These are phyloP conservation scores for Gaeumannomyces sp. DNA, from an alignment of 2,329 filamentous ascomycete species.

Conservation along the genomic window DNA sequence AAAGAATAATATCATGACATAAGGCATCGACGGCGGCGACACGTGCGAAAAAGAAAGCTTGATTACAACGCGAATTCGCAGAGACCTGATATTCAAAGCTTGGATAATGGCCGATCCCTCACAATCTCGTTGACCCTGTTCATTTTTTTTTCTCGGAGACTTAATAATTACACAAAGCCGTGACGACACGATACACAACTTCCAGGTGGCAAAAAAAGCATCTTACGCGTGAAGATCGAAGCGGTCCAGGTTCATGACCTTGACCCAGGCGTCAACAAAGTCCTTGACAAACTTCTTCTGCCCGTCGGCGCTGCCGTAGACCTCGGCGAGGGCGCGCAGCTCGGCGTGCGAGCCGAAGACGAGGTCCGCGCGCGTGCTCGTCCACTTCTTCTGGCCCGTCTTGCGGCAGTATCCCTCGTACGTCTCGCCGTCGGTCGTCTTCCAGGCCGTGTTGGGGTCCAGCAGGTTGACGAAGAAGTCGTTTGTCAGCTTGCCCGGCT, in stretches of 20 bases:
- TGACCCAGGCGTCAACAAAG: slow-evolving; percentile 65
- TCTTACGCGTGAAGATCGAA: slow-evolving; percentile 43
- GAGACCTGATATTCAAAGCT: too few species aligned
- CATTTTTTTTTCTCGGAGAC: too few species aligned
- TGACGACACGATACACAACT: too few species aligned
- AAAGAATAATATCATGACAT: too few species aligned
- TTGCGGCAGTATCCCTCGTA: slow-evolving; percentile 63
- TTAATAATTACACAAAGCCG: too few species aligned
- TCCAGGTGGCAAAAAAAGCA: neutral
- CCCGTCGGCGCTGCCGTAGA: slow-evolving; percentile 57
- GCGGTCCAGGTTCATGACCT: slow-evolving; percentile 68
- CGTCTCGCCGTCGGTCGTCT: slow-evolving; percentile 44
- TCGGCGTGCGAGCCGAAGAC: slow-evolving; percentile 67
- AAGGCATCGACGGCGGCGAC: too few species aligned
- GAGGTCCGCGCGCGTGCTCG: slow-evolving; percentile 60
- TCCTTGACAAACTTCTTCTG: slow-evolving; percentile 62
- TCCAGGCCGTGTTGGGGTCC: slow-evolving; percentile 61
- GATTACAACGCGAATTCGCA: too few species aligned
- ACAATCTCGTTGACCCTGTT: too few species aligned
- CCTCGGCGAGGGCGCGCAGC: slow-evolving; percentile 62
- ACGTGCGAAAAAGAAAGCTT: too few species aligned
- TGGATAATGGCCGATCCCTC: too few species aligned
- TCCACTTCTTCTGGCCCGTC: slow-evolving; percentile 63
- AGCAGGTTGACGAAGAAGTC: slow-evolving; percentile 80
- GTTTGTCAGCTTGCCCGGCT: slow-evolving; percentile 65